Percentiles rank a stretch among this genome's conserved stretches.
phyloP scores from a whole-genome alignment of 2,329 filamentous ascomycete species.

The Escovopsis sp. region DNA sequence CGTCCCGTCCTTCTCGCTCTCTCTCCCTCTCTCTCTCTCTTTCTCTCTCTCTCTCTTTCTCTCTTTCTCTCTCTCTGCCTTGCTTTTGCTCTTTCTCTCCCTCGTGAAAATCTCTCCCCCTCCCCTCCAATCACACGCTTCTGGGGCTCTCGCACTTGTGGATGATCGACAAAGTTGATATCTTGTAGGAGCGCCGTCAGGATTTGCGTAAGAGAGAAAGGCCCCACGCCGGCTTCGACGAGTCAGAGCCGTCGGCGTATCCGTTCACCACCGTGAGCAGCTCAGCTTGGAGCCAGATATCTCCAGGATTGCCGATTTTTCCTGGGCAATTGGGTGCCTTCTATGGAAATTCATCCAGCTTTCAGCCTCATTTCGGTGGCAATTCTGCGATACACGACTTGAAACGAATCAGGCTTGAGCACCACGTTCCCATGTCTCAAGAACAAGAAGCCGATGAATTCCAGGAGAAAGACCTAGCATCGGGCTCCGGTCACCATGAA shows the following conservation, averaged over 20 bases:
- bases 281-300: conserved; percentile 12
- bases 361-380: conserved; percentile 15
- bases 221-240: conserved; percentile 12
- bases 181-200: conserved; percentile 17
- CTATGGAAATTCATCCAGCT: conserved; percentile 18
- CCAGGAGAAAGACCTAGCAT: conserved; percentile 17
- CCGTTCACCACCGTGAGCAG: conserved; percentile 8
- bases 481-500: conserved; percentile 8
- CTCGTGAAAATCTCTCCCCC: conserved; percentile 6
- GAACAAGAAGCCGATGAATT: conserved; percentile 12
- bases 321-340: conserved; percentile 14
- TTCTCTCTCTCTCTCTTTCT: too few relatives aligned
- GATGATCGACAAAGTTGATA: conserved; percentile 24
- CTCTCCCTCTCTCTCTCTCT: too few relatives aligned
- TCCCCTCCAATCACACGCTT: neutral
- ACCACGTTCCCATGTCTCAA: conserved; percentile 17
- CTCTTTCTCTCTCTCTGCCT: too few relatives aligned
- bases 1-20: too few relatives aligned
- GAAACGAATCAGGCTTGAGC: conserved; percentile 18
- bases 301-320: conserved; percentile 12
- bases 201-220: conserved; percentile 16
- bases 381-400: conserved; percentile 12
- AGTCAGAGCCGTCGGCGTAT: conserved; percentile 7
- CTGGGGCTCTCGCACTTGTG: neutral
- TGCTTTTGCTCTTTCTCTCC: conserved; percentile 1